Evolutionary conservation across 768 basidiomycete genomes (phyloP), one percentile per base, ranked within the genome.

Genomic region (Pholiota conissans): DNA sequence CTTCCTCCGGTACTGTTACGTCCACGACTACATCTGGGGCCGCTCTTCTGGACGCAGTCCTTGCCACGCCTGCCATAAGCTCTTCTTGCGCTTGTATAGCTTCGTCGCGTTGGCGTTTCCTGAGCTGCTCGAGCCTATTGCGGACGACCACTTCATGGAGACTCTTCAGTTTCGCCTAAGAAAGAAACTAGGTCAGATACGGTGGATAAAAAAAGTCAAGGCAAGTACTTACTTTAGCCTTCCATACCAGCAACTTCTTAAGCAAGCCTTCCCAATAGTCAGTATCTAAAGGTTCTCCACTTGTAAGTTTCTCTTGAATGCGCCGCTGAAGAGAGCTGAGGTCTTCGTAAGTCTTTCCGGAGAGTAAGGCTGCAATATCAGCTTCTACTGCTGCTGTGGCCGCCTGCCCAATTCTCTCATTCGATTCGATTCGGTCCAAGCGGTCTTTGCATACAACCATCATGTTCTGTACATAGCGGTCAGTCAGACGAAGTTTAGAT

Each of bases 241-340:
- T 98, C 89, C 93, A 97, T 3, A 98, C 96, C 22, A 98, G 77
- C 30, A 99, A 72, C 70, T 91, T 97, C 72, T 94, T 91, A 56
- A 98, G 73, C 7, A 99, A 74, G 47, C 85, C 81, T 73, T 98
- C 97, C 97, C 97, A 99, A 69, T 98, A 99, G 71, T 99, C 97
- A 10, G 87, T 91, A 72, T 99, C 97, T 32, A 99, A 84, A 2
- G 95, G 95, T 73, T 98, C 95, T 30, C 95, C 93, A 61, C 93
- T 93, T 0, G 84, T 77, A 3, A 98, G 83, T 72, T 98, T 98
- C 50, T 81, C 82, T 67, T 95, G 93, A 10, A 98, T 88, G 67
- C 88, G 87, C 56, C 84, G 82, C 72, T 99, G 97, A 47, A 99
- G 78, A 28, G 81, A 81, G 24, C 83, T 80, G 39, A 99, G 82